Evolutionary conservation across 345 rosid genomes (phyloP), one percentile per base, ranked within the genome.

Genomic region (Eucalyptus microcorys): DNA sequence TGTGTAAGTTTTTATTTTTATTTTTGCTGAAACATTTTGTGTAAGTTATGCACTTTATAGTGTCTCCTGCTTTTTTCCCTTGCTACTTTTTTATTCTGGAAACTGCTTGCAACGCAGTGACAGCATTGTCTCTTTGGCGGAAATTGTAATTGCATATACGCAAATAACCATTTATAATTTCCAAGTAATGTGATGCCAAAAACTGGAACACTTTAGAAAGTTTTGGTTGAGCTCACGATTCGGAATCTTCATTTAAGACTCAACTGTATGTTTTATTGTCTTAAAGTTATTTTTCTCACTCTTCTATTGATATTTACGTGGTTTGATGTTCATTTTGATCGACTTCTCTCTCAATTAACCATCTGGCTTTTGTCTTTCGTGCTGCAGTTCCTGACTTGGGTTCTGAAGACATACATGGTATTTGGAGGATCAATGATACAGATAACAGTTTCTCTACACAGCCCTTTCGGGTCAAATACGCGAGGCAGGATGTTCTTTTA

Each of bases 371-470:
- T 76, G 47, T 76, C 27, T 76, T 76, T 76, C 47, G 2, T 76
- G 17, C 52, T 89, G 89, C 94, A 96, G 99, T 93, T 91, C 94
- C 95, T 34, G 96, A 94, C 84, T 89, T 94, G 15, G 95, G 95
- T 85, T 90, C 94, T 88, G 96, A 89, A 87, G 96, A 93, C 42
- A 76, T 91, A 48, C 85, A 88, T 93, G 99, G 97, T 68, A 92
- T 95, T 85, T 98, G 99, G 99, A 95, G 92, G 92, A 96, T 98
- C 85, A 93, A 95, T 92, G 98, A 98, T 88, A 88, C 88, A 86
- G 99, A 96, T 81, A 97, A 95, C 90, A 97, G 97, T 91, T 98
- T 98, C 93, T 93, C 91, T 27, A 97, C 99, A 80, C 99, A 94
- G 89, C 99, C 98, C 57, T 98, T 98, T 87, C 94, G 95, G 86